A percentile compares a stretch with the other conserved stretches of the same genome.
Evolutionary conservation across 805 yeast species (phyloP).

Genomic region (Huiozyma sinensis): DNA sequence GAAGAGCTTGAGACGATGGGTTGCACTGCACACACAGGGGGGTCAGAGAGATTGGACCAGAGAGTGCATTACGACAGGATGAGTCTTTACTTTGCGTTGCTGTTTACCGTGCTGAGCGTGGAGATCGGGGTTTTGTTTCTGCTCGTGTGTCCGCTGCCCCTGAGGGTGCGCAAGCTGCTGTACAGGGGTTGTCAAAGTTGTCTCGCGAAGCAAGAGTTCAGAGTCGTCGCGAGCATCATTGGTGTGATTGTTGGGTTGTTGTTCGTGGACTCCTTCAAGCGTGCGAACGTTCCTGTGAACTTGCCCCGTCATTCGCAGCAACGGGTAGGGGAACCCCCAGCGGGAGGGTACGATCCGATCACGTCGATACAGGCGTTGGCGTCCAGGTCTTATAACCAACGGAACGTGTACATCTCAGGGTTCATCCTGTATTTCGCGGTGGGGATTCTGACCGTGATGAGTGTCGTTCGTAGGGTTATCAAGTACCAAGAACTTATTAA

Average conservation of each 20-base stretch:
- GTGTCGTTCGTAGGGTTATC: slow-evolving; percentile 43
- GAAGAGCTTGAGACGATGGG: too few relatives aligned
- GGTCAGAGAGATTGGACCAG: too few relatives aligned
- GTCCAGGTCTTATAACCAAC: slow-evolving; percentile 49
- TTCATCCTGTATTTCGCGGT: slow-evolving; percentile 47
- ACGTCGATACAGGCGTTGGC: slow-evolving; percentile 44
- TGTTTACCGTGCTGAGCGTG: slow-evolving; percentile 38
- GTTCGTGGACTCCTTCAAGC: slow-evolving; percentile 44
- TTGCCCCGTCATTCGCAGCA: slow-evolving; percentile 10
- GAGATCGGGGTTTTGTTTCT: slow-evolving; percentile 42
- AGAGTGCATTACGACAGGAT: slow-evolving; percentile 5
- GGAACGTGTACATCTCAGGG: slow-evolving; percentile 53
- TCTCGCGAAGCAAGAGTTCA: slow-evolving; percentile 31
- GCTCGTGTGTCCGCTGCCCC: slow-evolving; percentile 47
- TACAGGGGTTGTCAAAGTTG: slow-evolving; percentile 30
- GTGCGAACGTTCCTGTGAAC: slow-evolving; percentile 28
- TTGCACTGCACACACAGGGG: too few relatives aligned
- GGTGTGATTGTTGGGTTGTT: slow-evolving; percentile 36
- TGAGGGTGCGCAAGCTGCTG: slow-evolving; percentile 34
- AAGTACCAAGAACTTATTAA: slow-evolving; percentile 32
- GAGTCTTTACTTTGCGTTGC: slow-evolving; percentile 27
- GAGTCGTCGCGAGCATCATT: slow-evolving; percentile 35
- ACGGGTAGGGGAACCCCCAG: slow-evolving; percentile 13
- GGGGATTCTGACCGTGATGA: slow-evolving; percentile 44
- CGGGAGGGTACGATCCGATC: slow-evolving; percentile 6